Conservation (phyloP, 129 eudicot genomes). For the Glebionis coronaria region DNA sequence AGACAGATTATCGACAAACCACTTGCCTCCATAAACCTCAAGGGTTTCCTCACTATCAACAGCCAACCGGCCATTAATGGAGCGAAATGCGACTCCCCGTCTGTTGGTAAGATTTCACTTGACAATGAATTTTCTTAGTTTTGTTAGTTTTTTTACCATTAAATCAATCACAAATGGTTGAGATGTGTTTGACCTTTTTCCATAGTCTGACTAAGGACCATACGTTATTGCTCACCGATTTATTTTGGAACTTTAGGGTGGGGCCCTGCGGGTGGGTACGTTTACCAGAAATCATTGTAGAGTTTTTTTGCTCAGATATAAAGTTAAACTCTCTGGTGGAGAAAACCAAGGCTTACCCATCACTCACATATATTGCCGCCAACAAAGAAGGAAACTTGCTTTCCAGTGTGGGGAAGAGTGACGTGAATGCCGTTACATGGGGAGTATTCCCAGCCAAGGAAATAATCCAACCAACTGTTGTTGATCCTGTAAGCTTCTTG, state of each 20-base stretch:
- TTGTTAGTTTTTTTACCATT: background rate
- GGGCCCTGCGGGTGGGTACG: no score
- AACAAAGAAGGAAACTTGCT: no score
- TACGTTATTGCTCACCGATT: conserved; percentile 1
- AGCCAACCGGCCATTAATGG: no score
- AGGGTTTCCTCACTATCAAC: no score
- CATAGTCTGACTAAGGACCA: background rate
- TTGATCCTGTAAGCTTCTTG: conserved; percentile 73
- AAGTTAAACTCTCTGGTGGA: conserved; percentile 71
- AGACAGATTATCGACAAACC: no score
- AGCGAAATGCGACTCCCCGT: no score
- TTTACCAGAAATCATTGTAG: conserved; percentile 92
- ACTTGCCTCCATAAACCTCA: no score
- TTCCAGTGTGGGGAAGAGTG: no score
- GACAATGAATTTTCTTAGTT: no score
- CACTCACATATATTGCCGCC: no score
- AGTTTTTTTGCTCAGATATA: conserved; percentile 76
- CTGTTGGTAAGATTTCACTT: no score
- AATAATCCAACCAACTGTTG: conserved; percentile 89
- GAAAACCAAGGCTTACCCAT: conserved; percentile 59
- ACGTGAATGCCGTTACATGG: no score
- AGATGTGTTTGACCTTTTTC: background rate
- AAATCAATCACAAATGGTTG: background rate
- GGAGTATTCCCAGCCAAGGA: conserved; percentile 92
- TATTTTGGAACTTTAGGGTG: conserved; percentile 49